Evolutionary conservation across 2,329 filamentous ascomycete species (phyloP).

Genomic region (Trichophyton benhamiae): DNA sequence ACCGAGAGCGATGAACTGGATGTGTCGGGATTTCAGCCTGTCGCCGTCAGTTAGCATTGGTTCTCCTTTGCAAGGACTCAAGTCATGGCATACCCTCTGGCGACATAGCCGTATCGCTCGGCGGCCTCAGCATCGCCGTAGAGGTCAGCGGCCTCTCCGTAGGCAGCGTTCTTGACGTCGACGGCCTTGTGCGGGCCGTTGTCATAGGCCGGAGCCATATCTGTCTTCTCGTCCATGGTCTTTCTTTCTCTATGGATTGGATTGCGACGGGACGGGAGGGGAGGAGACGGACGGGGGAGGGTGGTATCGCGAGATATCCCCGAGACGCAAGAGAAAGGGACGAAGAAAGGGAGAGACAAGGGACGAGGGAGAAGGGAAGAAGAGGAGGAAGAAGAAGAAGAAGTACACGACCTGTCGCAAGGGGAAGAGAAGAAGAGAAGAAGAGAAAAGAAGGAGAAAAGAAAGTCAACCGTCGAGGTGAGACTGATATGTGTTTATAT

Average conservation of each 20-base stretch:
- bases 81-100: slow-evolving; percentile 32
- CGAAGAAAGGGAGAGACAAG: background rate
- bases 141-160: slow-evolving; percentile 40
- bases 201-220: background rate
- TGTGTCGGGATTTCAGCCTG: slow-evolving; percentile 41
- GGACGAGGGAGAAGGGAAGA: background rate
- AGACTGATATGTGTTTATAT: background rate
- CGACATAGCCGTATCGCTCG: slow-evolving; percentile 41
- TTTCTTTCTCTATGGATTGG: slow-evolving; percentile 4
- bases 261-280: background rate
- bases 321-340: background rate
- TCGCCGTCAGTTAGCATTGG: background rate
- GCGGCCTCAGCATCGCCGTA: slow-evolving; percentile 42
- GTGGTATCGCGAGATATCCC: background rate
- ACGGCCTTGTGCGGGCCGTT: background rate
- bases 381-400: background rate
- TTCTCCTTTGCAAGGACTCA: too few species aligned
- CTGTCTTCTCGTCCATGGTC: background rate
- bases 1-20: slow-evolving; percentile 48
- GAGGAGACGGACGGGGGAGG: background rate
- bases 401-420: background rate
- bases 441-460: background rate
- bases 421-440: background rate
- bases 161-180: slow-evolving; percentile 21
- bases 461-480: background rate